Evolutionary conservation across 148 eudicot genomes (phyloP), one percentile per base, ranked within the genome.

Genomic region (Salicornia ramosissima): DNA sequence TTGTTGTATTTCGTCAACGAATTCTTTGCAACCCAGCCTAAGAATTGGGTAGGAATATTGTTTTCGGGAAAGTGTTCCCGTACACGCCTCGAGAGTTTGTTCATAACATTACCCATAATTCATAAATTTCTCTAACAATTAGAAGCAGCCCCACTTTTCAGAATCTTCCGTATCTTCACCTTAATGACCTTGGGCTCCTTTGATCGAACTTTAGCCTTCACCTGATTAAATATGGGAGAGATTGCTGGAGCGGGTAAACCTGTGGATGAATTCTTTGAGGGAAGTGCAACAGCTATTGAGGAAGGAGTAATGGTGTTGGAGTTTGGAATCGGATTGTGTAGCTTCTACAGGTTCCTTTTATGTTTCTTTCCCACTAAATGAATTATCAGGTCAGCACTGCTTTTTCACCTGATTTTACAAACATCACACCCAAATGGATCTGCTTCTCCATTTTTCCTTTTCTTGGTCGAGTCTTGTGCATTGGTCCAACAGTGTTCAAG

Each of bases 361-460:
- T 75, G 82, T 45, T 75, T 75, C 78, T 79, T 79, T 22, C 79
- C 82, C 42, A n/a, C 21, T 25, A 42, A 31, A 36, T 79, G 82
- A 47, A 22, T 45, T 2, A 0, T 30, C 0, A 75, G 69, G 42
- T 56, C 79, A 0, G 75, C 79, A n/a, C 6, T 43, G 34, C 76
- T 79, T n/a, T 74, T 75, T 26, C 82, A 71, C 29, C 73, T 59
- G 29, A 79, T 71, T 26, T 79, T 75, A 60, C 82, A 79, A 47
- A 71, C 69, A 36, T 71, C 76, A 75, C 82, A 79, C 73, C 71
- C 71, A 34, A 8, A 14, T 4, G 15, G 14, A 33, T 59, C 66
- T 7, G 69, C 4, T 19, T 28, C 66, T 5, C 3, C 61, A 39
- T n/a, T n/a, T n/a, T n/a, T n/a, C n/a, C n/a, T n/a, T n/a, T n/a